These are phyloP conservation scores for Endocalyx cinctus DNA, from an alignment of 2,329 filamentous ascomycete species.

Conservation along the genomic window DNA sequence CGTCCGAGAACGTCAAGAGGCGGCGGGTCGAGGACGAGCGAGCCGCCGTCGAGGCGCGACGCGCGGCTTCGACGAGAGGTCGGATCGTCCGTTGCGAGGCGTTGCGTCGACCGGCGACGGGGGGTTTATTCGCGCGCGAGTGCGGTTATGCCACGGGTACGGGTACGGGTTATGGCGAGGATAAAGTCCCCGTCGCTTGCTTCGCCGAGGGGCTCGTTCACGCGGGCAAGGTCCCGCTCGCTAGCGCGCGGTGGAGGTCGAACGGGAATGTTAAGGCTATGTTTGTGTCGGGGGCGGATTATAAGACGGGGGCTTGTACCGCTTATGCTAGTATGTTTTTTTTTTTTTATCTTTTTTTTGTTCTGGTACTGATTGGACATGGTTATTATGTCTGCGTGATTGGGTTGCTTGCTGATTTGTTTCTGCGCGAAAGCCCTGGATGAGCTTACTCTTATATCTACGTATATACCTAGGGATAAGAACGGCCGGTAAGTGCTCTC, in stretches of 20 bases:
- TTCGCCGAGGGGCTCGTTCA: slow-evolving; percentile 35
- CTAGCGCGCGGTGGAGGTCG: slow-evolving; percentile 17
- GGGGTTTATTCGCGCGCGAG: slow-evolving; percentile 31
- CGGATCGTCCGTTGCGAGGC: slow-evolving; percentile 34
- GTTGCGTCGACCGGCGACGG: slow-evolving; percentile 25
- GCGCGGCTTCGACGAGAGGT: slow-evolving; percentile 26
- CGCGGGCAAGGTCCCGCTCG: slow-evolving; percentile 37
- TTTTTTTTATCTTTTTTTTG: too few species aligned
- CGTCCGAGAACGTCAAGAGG: slow-evolving; percentile 53
- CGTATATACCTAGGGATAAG: slow-evolving; percentile 38
- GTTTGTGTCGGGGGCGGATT: slow-evolving; percentile 34
- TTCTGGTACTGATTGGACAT: too few species aligned
- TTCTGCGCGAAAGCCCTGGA: slow-evolving; percentile 32
- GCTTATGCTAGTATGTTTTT: slow-evolving; percentile 39
- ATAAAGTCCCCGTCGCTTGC: slow-evolving; percentile 26
- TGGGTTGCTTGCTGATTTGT: too few species aligned
- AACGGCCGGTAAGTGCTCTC: slow-evolving; percentile 36
- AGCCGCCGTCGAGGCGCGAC: slow-evolving; percentile 21
- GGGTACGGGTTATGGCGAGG: slow-evolving; percentile 20
- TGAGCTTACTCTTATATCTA: slow-evolving; percentile 30
- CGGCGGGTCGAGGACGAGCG: slow-evolving; percentile 43
- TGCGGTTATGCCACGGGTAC: slow-evolving; percentile 23
- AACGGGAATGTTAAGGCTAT: slow-evolving; percentile 35
- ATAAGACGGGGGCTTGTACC: slow-evolving; percentile 35
- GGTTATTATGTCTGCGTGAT: too few species aligned